Evolutionary conservation across 225 moss, liverwort and hornwort species (phyloP), one percentile per base, ranked within the genome.

Genomic region (Lunularia cruciata): DNA sequence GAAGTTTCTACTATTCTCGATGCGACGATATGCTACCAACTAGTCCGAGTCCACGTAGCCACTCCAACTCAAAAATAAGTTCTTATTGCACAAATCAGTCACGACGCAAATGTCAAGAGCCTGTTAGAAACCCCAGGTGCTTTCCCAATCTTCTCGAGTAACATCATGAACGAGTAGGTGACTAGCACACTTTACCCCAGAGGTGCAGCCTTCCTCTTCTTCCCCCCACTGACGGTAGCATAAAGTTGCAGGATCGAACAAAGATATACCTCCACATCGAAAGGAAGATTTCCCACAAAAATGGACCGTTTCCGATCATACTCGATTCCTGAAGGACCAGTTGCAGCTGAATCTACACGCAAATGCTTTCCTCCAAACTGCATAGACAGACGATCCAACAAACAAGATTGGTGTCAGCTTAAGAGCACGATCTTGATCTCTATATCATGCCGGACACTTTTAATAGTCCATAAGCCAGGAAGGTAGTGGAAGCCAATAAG

Each of bases 201-300:
- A 23, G 43, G 60, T 65, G 75, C 64, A 30, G 74, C 71, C 75
- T 74, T 74, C 76, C 70, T 71, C 73, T 79, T 74, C 73, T 79
- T 74, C 67, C 54, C 80, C 73, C 73, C 79, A 76, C 62, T 71
- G 70, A 74, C 72, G 60, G 76, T 77, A 74, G 74, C 79, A 81
- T 84, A 77, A 61, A 77, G 40, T 54, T 76, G 64, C 61, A 77
- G 72, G 65, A 83, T 75, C 75, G 69, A 75, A 72, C 74, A 80
- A 75, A 80, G 75, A 80, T 70, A 57, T 88, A 96, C 96, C 92
- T 98, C 93, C 33, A 88, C 88, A 70, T 86, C 87, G 61, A 91
- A 98, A 27, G 98, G 98, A 69, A 98, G 88, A 81, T 98, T 98
- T 63, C 98, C 96, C 28, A 98, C 79, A 73, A 98, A 98, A 47